Conservation (phyloP, 768 basidiomycete genomes). For the Mycena latifolia region DNA sequence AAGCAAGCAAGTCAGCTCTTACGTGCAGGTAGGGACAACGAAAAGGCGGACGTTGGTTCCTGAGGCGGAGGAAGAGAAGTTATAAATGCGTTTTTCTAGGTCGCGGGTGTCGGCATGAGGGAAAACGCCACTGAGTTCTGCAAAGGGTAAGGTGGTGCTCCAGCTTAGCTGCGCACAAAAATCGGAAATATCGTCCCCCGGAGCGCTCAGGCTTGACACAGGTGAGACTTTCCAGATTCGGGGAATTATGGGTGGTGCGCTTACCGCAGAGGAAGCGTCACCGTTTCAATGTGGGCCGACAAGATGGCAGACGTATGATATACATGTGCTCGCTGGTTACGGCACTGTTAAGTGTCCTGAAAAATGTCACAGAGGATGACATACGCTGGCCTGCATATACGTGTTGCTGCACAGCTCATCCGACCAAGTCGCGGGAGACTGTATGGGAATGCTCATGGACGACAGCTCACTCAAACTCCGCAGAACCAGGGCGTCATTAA, state of each 20-base stretch:
- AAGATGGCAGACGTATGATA: conserved; percentile 71
- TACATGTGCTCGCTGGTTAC: conserved; percentile 44
- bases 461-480: conserved; percentile 62
- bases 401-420: conserved; percentile 42
- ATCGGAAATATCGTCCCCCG: conserved; percentile 55
- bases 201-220: conserved; percentile 43
- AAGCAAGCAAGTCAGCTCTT: not conserved
- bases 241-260: conserved; percentile 9
- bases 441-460: conserved; percentile 64
- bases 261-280: conserved; percentile 72
- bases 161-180: conserved; percentile 64
- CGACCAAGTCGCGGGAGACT: conserved; percentile 59
- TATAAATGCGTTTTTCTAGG: conserved; percentile 45
- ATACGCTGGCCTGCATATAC: conserved; percentile 41
- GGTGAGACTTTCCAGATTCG: conserved; percentile 2
- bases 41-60: conserved; percentile 20
- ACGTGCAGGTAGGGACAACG: not conserved
- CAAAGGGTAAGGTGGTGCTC: conserved; percentile 65
- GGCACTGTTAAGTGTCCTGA: conserved; percentile 27
- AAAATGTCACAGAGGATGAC: conserved; percentile 34
- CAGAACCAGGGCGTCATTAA: conserved; percentile 76
- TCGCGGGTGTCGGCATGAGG: conserved; percentile 47
- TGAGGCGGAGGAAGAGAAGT: conserved; percentile 56
- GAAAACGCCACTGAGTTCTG: conserved; percentile 67
- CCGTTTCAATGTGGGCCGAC: conserved; percentile 68